These are phyloP conservation scores for Colletotrichum melonis DNA, from an alignment of 2,329 filamentous ascomycete genomes.

Conservation along the genomic window DNA sequence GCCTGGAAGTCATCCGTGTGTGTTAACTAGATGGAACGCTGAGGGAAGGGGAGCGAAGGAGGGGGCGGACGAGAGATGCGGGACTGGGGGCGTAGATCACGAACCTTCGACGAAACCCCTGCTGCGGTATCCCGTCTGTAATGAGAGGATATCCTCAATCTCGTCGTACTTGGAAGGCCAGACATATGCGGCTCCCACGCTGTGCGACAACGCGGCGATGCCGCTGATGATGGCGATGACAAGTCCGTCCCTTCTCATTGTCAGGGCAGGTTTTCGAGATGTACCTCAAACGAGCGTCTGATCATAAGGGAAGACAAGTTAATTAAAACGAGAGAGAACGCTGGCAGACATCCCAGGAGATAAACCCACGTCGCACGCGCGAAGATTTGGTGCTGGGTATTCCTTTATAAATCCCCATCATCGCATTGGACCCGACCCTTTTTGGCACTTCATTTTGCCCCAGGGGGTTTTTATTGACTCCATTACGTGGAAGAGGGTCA, in stretches of 20 bases:
- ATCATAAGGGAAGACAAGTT: no score
- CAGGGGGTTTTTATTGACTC: slow-evolving; percentile 11
- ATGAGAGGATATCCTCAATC: slow-evolving; percentile 38
- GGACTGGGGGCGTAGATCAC: background rate
- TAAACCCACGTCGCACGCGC: background rate
- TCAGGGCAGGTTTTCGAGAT: no score
- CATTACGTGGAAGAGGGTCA: slow-evolving; percentile 13
- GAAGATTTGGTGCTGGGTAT: background rate
- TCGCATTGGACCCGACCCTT: slow-evolving; percentile 16
- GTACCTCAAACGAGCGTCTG: no score
- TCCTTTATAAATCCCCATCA: slow-evolving; percentile 7
- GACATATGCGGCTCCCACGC: slow-evolving; percentile 30
- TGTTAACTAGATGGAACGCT: no score
- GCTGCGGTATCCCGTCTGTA: slow-evolving; percentile 38
- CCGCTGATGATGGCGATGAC: background rate
- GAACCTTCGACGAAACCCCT: slow-evolving; percentile 39
- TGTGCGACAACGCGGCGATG: background rate
- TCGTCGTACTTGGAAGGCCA: slow-evolving; percentile 39
- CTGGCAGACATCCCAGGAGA: background rate
- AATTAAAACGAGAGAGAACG: background rate
- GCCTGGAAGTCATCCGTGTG: background rate
- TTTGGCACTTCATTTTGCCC: background rate
- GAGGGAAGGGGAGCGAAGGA: no score
- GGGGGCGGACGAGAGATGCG: background rate
- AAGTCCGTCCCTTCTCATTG: slow-evolving; percentile 3